phyloP scores from a whole-genome alignment of 768 basidiomycete species.

The Rhizopogon roseolus region DNA sequence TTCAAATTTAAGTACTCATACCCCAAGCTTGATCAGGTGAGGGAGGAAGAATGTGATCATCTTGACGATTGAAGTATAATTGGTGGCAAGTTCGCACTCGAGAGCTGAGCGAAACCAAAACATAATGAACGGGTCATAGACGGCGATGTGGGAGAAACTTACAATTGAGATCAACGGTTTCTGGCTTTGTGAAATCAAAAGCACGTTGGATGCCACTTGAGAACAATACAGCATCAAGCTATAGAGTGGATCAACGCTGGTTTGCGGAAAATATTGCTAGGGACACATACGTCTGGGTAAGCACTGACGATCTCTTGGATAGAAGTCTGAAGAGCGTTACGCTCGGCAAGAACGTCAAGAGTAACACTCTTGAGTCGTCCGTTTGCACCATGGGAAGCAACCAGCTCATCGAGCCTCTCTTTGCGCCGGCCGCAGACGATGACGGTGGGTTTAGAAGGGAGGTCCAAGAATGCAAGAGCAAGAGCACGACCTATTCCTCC shows the following conservation, averaged over 20 bases:
- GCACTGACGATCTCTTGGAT: conserved; percentile 36
- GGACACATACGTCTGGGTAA: conserved; percentile 42
- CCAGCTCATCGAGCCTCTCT: conserved; percentile 48
- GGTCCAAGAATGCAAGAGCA: conserved; percentile 41
- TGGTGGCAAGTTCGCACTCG: conserved; percentile 44
- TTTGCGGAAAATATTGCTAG: neutral
- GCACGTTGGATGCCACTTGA: conserved; percentile 50
- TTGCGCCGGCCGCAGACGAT: conserved; percentile 48
- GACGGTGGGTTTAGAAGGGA: conserved; percentile 45
- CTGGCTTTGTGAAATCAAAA: conserved; percentile 39
- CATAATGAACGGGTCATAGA: neutral
- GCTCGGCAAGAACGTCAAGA: conserved; percentile 39
- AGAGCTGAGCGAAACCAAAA: neutral
- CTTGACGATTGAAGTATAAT: conserved; percentile 49
- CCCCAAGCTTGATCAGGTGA: conserved; percentile 50
- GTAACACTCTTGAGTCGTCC: conserved; percentile 36
- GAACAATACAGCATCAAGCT: conserved; percentile 56
- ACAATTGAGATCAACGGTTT: conserved; percentile 39
- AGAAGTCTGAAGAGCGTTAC: conserved; percentile 33
- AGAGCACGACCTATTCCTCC: conserved; percentile 55
- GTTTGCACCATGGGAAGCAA: conserved; percentile 15
- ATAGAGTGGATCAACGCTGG: neutral
- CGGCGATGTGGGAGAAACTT: neutral
- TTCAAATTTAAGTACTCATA: conserved; percentile 18
- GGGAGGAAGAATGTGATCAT: conserved; percentile 46